phyloP scores from a whole-genome alignment of 768 basidiomycete genomes.

The Lactifluus volemus region DNA sequence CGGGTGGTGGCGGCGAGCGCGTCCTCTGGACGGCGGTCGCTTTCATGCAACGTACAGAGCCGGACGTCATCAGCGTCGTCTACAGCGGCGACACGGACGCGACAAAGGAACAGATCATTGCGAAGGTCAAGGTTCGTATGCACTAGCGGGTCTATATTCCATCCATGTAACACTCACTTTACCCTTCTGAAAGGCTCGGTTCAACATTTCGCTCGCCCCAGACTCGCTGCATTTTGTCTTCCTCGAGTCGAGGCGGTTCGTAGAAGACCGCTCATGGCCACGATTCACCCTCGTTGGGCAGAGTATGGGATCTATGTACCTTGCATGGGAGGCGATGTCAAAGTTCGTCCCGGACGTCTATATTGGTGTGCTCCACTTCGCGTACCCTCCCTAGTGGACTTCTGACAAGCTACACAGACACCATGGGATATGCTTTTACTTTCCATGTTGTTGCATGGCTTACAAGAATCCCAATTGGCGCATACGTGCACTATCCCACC shows the following conservation, averaged over 20 bases:
- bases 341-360: constrained; percentile 81
- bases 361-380: constrained; percentile 50
- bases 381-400: no score
- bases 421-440: constrained; percentile 97
- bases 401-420: constrained; percentile 44
- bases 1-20: constrained; percentile 93
- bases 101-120: constrained; percentile 71
- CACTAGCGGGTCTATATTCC: background rate
- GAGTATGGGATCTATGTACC: constrained; percentile 76
- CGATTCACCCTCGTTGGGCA: constrained; percentile 91
- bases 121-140: constrained; percentile 60
- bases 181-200: constrained; percentile 47
- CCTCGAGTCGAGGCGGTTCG: constrained; percentile 54
- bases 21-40: constrained; percentile 91
- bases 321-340: constrained; percentile 77
- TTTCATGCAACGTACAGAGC: constrained; percentile 59
- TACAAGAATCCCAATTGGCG: constrained; percentile 63
- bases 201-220: constrained; percentile 67
- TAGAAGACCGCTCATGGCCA: constrained; percentile 79
- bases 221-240: constrained; percentile 72
- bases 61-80: constrained; percentile 61
- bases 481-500: constrained; percentile 95
- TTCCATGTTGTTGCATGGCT: constrained; percentile 68
- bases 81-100: constrained; percentile 86
- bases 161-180: background rate